These are phyloP conservation scores for Trichophyton rubrum DNA, from an alignment of 2,329 filamentous ascomycete species.

Conservation along the genomic window DNA sequence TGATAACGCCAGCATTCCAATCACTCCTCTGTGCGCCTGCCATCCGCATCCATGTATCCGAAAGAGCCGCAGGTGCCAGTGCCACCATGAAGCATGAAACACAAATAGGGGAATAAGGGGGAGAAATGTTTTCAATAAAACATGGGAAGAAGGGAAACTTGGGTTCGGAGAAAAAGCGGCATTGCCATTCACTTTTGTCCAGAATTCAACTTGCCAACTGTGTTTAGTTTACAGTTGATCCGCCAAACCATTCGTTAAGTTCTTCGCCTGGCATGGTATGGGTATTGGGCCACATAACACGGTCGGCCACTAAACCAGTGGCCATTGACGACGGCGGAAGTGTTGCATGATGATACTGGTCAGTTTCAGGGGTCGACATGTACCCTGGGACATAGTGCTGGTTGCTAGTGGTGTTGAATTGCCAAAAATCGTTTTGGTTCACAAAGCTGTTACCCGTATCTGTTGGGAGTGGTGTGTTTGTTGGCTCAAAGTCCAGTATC, in stretches of 20 bases:
- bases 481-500: slow-evolving; percentile 24
- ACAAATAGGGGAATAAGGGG: not conserved
- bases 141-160: not conserved
- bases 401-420: slow-evolving; percentile 13
- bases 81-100: not conserved
- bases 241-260: slow-evolving; percentile 36
- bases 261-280: slow-evolving; percentile 28
- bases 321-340: slow-evolving; percentile 5
- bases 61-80: not conserved
- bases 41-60: not conserved
- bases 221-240: slow-evolving; percentile 1
- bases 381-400: slow-evolving; percentile 13
- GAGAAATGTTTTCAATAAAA: not conserved
- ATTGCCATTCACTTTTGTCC: not conserved
- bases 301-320: slow-evolving; percentile 17
- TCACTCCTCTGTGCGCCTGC: slow-evolving; percentile 1
- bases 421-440: slow-evolving; percentile 18
- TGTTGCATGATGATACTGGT: slow-evolving; percentile 9
- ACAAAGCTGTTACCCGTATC: slow-evolving; percentile 12
- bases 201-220: not conserved
- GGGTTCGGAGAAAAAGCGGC: not conserved
- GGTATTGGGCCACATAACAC: slow-evolving; percentile 25
- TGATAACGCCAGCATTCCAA: not conserved
- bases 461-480: slow-evolving; percentile 12
- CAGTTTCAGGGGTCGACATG: slow-evolving; percentile 10